Conservation (phyloP, 2,329 filamentous ascomycete genomes). For the Penicillium sp. region DNA sequence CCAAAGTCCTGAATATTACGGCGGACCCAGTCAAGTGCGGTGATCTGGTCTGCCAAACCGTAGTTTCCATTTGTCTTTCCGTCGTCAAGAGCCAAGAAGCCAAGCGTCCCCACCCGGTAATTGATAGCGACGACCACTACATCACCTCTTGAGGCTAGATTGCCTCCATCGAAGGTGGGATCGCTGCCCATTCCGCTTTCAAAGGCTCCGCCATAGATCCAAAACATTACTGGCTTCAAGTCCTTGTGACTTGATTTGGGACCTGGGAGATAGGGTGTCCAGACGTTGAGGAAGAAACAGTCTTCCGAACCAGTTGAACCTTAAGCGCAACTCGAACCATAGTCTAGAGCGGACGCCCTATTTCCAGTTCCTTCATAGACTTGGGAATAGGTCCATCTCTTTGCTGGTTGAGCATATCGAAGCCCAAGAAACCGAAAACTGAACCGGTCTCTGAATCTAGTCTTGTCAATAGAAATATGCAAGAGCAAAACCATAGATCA, state of each 20-base stretch:
- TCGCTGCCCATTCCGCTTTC: constrained; percentile 43
- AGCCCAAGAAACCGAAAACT: constrained; percentile 48
- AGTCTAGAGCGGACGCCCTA: constrained; percentile 42
- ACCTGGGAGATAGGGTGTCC: constrained; percentile 41
- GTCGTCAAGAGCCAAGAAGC: constrained; percentile 54
- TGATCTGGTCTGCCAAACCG: constrained; percentile 50
- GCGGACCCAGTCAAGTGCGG: constrained; percentile 47
- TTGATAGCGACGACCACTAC: constrained; percentile 57
- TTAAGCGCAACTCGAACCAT: constrained; percentile 39
- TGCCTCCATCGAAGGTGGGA: constrained; percentile 47
- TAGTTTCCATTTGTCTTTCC: constrained; percentile 53
- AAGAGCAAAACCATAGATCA: too few relatives aligned
- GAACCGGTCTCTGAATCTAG: constrained; percentile 50
- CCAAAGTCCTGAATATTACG: constrained; percentile 46
- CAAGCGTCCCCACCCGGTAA: constrained; percentile 55
- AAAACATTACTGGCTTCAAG: constrained; percentile 48
- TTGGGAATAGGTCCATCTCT: constrained; percentile 46
- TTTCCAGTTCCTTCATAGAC: constrained; percentile 44
- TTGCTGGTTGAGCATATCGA: constrained; percentile 41
- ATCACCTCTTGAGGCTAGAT: constrained; percentile 55
- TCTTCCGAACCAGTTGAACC: constrained; percentile 41
- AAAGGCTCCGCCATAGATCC: constrained; percentile 55
- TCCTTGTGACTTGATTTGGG: constrained; percentile 27
- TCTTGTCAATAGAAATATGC: background rate
- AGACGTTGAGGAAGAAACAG: constrained; percentile 46